A percentile compares a stretch with the other conserved stretches of the same genome.
Evolutionary conservation across 176 grass and related monocot genomes (phyloP).

Genomic region (Zea luxurians): DNA sequence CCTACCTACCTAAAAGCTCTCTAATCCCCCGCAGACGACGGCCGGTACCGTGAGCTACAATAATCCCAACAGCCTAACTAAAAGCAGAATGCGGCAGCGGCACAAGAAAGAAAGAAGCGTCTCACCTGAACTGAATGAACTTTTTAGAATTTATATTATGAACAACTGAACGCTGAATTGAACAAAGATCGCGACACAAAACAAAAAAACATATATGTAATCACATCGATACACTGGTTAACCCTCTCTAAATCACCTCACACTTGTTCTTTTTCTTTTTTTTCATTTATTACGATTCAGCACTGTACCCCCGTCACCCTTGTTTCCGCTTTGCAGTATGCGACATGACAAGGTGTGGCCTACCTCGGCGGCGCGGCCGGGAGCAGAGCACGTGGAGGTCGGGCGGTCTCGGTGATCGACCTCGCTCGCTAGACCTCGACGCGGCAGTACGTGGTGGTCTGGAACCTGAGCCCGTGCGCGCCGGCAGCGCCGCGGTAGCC

Average conservation of each 20-base stretch:
- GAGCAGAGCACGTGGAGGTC: not conserved
- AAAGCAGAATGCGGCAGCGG: not conserved
- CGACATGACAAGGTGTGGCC: not conserved
- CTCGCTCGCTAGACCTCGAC: constrained; percentile 48
- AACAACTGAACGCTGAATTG: constrained; percentile 34
- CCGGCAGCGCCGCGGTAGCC: constrained; percentile 21
- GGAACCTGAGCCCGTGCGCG: constrained; percentile 46
- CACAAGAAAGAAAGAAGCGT: not conserved
- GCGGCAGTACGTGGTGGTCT: constrained; percentile 56
- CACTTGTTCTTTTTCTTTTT: not conserved
- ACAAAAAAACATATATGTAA: not conserved
- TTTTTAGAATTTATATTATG: not conserved
- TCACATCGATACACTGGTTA: not conserved
- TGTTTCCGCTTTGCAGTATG: too few species aligned
- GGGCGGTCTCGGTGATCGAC: too few species aligned
- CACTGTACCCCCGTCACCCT: too few species aligned
- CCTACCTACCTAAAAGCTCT: constrained; percentile 6
- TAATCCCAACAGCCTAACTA: not conserved
- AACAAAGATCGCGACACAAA: not conserved
- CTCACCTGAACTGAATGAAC: not conserved
- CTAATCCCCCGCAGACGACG: not conserved
- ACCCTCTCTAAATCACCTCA: too few species aligned
- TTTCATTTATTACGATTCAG: too few species aligned
- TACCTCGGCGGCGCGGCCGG: constrained; percentile 23
- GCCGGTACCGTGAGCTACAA: not conserved